Conservation (phyloP, 805 yeast genomes). For the Hanseniaspora nectarophila region DNA sequence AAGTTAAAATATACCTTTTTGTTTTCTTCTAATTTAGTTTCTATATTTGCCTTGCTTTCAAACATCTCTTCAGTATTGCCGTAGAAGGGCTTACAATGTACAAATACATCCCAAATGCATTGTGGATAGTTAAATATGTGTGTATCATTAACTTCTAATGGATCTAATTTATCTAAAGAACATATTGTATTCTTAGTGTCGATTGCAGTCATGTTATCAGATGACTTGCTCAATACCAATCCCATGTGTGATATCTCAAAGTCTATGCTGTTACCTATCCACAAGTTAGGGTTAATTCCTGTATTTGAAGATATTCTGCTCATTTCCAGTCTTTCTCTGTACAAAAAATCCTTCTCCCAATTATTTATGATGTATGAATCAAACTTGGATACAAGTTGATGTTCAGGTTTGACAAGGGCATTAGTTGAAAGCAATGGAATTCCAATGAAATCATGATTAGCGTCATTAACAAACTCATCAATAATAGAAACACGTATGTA, state of each 20-base stretch:
- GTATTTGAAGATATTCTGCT: slow-evolving; percentile 75
- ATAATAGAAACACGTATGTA: slow-evolving; percentile 15
- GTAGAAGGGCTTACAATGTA: slow-evolving; percentile 35
- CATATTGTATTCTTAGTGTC: slow-evolving; percentile 10
- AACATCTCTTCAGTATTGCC: slow-evolving; percentile 35
- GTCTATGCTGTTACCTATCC: slow-evolving; percentile 79
- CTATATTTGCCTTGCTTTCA: slow-evolving; percentile 29
- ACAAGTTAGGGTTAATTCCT: slow-evolving; percentile 41
- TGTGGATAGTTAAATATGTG: slow-evolving; percentile 39
- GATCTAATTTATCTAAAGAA: slow-evolving; percentile 23
- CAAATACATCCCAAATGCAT: slow-evolving; percentile 25
- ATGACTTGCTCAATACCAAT: slow-evolving; percentile 14
- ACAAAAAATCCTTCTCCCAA: slow-evolving; percentile 59
- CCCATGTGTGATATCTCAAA: slow-evolving; percentile 32
- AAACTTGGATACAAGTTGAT: slow-evolving; percentile 25
- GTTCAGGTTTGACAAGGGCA: slow-evolving; percentile 17
- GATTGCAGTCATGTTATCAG: slow-evolving; percentile 7
- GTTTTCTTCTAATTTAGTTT: background rate
- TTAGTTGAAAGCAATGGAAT: slow-evolving; percentile 20
- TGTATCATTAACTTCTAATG: slow-evolving; percentile 19
- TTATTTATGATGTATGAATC: slow-evolving; percentile 38
- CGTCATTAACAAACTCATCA: slow-evolving; percentile 10
- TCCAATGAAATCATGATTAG: slow-evolving; percentile 20
- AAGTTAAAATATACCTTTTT: slow-evolving; percentile 37
- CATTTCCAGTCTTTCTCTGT: slow-evolving; percentile 73